Base-by-base conservation (phyloP, 371 early-diverging fungal genomes). In the Polyrhizophydium stewartii region DNA sequence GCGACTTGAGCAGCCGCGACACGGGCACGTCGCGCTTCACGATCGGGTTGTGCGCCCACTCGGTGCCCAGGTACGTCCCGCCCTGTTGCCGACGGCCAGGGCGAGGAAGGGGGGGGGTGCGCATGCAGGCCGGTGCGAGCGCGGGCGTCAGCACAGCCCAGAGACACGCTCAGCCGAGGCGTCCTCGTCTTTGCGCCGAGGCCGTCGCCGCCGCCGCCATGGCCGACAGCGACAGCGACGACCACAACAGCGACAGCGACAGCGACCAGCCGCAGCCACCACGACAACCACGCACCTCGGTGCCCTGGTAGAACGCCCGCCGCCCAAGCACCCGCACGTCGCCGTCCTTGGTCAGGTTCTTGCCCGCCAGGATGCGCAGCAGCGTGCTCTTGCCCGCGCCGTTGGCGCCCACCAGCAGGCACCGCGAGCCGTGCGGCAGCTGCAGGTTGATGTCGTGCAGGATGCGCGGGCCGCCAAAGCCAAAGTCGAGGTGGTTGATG, bases 31-130 rank as follows among this genome's bases (percentile, higher is more conserved):
- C 92, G 0, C 86, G 67, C 31, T 81, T 52, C 22, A 78, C 74
- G 43, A 71, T 59, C 5, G 69, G 68, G 52, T 73, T 71, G 27
- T 53, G 66, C 6, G 86, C 88, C 90, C 90, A 91, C 69, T 91
- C 92, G 17, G 90, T 88, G 7, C 92, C 92, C 19, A 91, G 75
- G 67, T 91, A 91, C 2, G 88, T 88, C 33, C 89, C 76, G 30
- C 86, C 85, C 84, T 85, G 55, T 31, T 35, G n/a, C 56, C 45
- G 25, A 58, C 24, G 32, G 60, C 56, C 22, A 62, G 30, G 37
- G 57, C 50, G 12, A 27, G 24, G 31, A n/a, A 19, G 12, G 51
- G 27, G n/a, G 31, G 35, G 25, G 32, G 25, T 25, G 33, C 24
- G 33, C 28, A 55, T 7, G 33, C 22, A 13, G 31, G 5, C 1